These are phyloP conservation scores for Pugionium cornutum DNA, from an alignment of 345 rosid species.

Conservation along the genomic window DNA sequence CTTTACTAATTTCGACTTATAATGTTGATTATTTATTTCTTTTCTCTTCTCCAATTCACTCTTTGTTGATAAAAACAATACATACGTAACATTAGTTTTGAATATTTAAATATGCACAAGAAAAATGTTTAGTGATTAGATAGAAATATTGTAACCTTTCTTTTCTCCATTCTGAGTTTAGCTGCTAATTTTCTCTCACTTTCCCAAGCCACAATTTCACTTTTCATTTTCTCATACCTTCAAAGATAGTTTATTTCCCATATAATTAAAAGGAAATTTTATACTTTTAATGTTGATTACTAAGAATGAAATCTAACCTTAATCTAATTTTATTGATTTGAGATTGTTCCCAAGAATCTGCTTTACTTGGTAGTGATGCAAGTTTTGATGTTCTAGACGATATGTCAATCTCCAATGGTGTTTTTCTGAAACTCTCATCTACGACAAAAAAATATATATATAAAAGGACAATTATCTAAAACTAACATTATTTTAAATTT, in stretches of 20 bases:
- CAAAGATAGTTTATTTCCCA: slow-evolving; percentile 18
- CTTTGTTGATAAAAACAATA: slow-evolving; percentile 41
- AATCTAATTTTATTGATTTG: slow-evolving; percentile 50
- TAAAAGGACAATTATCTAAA: too few species aligned
- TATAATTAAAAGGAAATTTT: not conserved
- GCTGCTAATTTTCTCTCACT: slow-evolving; percentile 61
- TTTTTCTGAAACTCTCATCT: slow-evolving; percentile 25
- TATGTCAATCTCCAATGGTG: not conserved
- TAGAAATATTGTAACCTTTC: slow-evolving; percentile 45
- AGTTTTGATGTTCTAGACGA: slow-evolving; percentile 36
- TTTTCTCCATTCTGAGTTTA: slow-evolving; percentile 55
- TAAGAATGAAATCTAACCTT: slow-evolving; percentile 42
- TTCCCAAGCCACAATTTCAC: slow-evolving; percentile 67
- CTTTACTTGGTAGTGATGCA: slow-evolving; percentile 40
- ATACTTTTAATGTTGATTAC: slow-evolving; percentile 1
- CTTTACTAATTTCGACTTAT: slow-evolving; percentile 57
- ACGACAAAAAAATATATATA: not conserved
- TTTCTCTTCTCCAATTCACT: slow-evolving; percentile 61
- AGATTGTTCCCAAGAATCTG: slow-evolving; percentile 70
- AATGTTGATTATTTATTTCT: slow-evolving; percentile 47
- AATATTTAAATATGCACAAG: not conserved
- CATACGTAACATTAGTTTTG: not conserved
- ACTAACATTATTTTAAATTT: too few species aligned
- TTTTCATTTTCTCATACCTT: slow-evolving; percentile 68
- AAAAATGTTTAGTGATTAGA: not conserved